Evolutionary conservation across 805 yeast genomes (phyloP), one percentile per base, ranked within the genome.

Genomic region (Metschnikowia colocasiae): DNA sequence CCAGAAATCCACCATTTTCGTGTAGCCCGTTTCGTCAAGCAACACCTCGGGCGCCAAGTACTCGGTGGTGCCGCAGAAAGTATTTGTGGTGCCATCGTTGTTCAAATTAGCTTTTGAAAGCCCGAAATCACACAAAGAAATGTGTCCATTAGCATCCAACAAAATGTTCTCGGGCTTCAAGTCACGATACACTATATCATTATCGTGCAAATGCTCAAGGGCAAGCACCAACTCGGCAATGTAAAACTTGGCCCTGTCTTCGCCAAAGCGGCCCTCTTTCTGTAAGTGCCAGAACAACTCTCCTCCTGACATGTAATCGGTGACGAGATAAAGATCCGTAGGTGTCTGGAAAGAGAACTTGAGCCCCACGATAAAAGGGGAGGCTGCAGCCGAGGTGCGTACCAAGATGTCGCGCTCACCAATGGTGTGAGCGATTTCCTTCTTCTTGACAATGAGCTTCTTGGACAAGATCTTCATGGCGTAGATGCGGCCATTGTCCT

Each of bases 1-100:
- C 99, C 99, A 94, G 60, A 94, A 94, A 67, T 94, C 99, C 51
- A 94, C 99, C 98, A 94, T 92, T 68, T 91, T 90, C 32, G 98
- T 94, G 71, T 94, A 94, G 15, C 99, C 99, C 46, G 87, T 80
- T 67, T 94, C 99, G 69, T 94, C 98, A 45, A 94, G 75, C 56
- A 94, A 75, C 15, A 94, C 95, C 67, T 94, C 99, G 2, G 99
- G 99, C 0, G 99, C 99, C 53, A 94, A 76, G 66, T 94, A 94
- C 71, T 94, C 99, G 6, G 99, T 94, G 18, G 99, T 94, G 49
- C 99, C 99, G 69, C 99, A 94, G 60, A 94, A 94, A 0, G 99
- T 94, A 66, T 92, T 94, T 3, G 97, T 91, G 34, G 97, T 90
- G 48, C 88, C 87, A 60, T 88, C 87, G 45, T 84, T 81, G 47